Evolutionary conservation across 495 filamentous ascomycete species (phyloP), one percentile per base, ranked within the genome.

Genomic region (Podospora comata): DNA sequence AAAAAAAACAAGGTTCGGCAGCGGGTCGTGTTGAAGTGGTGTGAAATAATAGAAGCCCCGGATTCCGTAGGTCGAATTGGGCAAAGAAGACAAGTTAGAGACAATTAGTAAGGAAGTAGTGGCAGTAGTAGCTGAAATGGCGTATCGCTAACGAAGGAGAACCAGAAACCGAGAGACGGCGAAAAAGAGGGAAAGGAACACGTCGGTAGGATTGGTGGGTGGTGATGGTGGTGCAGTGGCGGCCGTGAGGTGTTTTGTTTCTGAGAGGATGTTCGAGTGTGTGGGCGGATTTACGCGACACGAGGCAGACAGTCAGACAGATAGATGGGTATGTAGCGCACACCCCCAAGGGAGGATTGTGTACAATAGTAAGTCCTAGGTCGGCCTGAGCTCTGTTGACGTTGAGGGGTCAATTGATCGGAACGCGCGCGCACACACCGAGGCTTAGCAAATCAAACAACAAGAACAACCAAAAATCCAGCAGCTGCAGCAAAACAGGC

Each of bases 381-480:
- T 39, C 34, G 34, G 34, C 6, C 34, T 39, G 34, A 39, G 34
- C 23, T 39, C 5, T 48, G 39, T 48, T 72, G 70, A 70, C 65
- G 67, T 72, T 67, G 65, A 58, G 59, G 68, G 65, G 58, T 53
- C 61, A 74, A 70, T 68, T 67, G 69, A 70, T 62, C 65, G 64
- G 73, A 75, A 23, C 23, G 1, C 23, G 23, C 74, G 72, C 72
- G 72, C 72, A 23, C 72, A 23, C 23, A 23, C 72, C 39, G 60
- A 64, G 65, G 63, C 66, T 65, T 65, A 74, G 70, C 75, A 71
- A 77, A 77, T 77, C 75, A 76, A 65, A 76, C 65, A 67, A 27
- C 57, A 34, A 34, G 61, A 18, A 53, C 55, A 16, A 15, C 55
- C 55, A 19, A 58, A 48, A 48, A 48, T 48, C 13, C 16, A 28